A percentile compares a stretch with the other conserved stretches of the same genome.
These are phyloP conservation scores for Monosporascus sp. DNA, from an alignment of 2,329 filamentous ascomycete genomes.

Conservation along the genomic window DNA sequence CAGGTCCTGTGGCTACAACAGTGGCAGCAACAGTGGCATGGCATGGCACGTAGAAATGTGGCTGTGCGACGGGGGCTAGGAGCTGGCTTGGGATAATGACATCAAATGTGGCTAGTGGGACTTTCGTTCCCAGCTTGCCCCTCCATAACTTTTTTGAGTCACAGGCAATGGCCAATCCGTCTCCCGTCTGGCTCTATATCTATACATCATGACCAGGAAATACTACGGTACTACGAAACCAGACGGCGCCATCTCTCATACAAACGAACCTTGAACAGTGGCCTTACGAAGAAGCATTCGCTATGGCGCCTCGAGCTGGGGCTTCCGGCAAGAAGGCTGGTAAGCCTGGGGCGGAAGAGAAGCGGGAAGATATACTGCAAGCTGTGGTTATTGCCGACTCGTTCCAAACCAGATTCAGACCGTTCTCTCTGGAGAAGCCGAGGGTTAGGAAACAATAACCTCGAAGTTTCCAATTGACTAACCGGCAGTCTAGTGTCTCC, in stretches of 20 bases:
- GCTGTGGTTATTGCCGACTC: constrained; percentile 74
- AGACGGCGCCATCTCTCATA: background rate
- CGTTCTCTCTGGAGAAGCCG: constrained; percentile 83
- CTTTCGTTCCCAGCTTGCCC: too few relatives aligned
- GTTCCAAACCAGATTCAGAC: constrained; percentile 86
- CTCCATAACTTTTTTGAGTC: too few relatives aligned
- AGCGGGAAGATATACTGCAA: constrained; percentile 54
- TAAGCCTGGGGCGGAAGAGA: constrained; percentile 46
- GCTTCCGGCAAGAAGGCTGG: constrained; percentile 44
- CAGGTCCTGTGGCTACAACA: too few relatives aligned
- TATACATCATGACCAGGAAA: background rate
- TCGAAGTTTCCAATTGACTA: constrained; percentile 11
- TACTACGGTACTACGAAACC: background rate
- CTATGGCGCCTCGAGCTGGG: constrained; percentile 23
- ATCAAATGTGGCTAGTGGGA: too few relatives aligned
- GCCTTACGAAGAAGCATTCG: background rate
- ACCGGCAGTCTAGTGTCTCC: constrained; percentile 61
- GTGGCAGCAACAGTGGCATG: too few relatives aligned
- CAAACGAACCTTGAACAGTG: background rate
- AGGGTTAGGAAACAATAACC: constrained; percentile 52
- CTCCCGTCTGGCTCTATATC: too few relatives aligned
- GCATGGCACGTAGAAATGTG: too few relatives aligned
- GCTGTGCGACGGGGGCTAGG: too few relatives aligned
- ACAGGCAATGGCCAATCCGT: too few relatives aligned
- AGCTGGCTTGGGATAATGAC: too few relatives aligned